Conservation (phyloP, 352 stramenopile species). For the Pythium sp. region DNA sequence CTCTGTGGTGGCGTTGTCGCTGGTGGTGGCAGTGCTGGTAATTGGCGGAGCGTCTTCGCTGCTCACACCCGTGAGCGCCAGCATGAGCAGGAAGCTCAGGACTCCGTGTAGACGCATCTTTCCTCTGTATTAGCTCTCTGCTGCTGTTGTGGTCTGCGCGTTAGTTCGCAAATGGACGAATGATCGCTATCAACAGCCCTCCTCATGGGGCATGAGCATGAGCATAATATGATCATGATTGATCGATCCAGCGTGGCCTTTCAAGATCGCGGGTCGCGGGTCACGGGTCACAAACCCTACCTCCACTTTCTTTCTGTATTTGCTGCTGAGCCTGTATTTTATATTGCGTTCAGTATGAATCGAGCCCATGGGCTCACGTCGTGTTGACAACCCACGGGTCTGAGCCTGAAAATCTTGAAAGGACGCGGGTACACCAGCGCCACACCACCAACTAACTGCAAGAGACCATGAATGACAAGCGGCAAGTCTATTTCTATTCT, state of each 20-base stretch:
- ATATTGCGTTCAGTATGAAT: not conserved
- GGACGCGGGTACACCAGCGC: not conserved
- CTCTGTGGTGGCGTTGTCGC: not conserved
- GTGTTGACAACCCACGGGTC: not conserved
- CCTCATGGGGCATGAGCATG: not conserved
- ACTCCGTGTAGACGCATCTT: slow-evolving; percentile 5
- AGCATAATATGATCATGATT: not conserved
- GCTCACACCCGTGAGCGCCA: not conserved
- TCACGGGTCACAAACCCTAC: not conserved
- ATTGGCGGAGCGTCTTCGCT: not conserved
- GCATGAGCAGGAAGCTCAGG: slow-evolving; percentile 4
- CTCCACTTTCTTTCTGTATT: not conserved
- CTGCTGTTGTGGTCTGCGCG: not conserved
- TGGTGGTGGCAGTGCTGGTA: not conserved
- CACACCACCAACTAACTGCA: not conserved
- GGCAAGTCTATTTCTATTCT: slow-evolving; percentile 7
- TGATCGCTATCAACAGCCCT: not conserved
- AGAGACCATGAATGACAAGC: not conserved
- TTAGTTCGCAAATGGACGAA: slow-evolving; percentile 4
- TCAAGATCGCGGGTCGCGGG: slow-evolving; percentile 12
- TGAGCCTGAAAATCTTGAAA: not conserved
- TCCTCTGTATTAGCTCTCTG: not conserved
- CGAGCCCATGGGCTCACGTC: not conserved
- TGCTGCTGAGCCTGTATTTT: not conserved
- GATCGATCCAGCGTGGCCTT: not conserved